Conservation (phyloP, 139 green algal species). For the Coelastrella sp. region DNA sequence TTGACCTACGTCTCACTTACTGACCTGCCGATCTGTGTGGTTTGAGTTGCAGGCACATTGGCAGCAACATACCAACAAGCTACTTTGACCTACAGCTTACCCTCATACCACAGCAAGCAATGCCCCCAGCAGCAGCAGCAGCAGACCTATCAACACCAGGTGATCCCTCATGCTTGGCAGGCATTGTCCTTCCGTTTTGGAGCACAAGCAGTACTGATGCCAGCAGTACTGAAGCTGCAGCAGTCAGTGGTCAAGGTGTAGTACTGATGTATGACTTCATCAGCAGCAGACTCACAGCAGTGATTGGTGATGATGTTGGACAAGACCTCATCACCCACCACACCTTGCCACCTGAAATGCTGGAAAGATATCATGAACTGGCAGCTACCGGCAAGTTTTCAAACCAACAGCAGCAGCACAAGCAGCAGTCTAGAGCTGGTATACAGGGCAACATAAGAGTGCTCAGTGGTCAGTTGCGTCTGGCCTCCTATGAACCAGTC, state of each 20-base stretch:
- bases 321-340: neutral
- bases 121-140: neutral
- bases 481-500: conserved; percentile 23
- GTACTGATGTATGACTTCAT: neutral
- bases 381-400: neutral
- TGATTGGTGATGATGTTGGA: neutral
- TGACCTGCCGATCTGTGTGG: too few relatives aligned
- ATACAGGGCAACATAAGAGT: neutral
- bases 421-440: neutral
- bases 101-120: neutral
- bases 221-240: neutral
- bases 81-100: neutral
- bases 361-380: too few relatives aligned
- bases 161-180: neutral
- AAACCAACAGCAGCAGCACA: neutral
- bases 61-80: neutral
- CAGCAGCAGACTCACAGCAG: neutral
- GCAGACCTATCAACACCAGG: too few relatives aligned
- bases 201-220: neutral
- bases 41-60: conserved; percentile 25
- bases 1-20: too few relatives aligned
- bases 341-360: too few relatives aligned
- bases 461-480: neutral
- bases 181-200: conserved; percentile 13
- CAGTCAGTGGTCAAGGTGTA: neutral